phyloP scores from a whole-genome alignment of 495 filamentous ascomycete species.

The Zalerion maritima region DNA sequence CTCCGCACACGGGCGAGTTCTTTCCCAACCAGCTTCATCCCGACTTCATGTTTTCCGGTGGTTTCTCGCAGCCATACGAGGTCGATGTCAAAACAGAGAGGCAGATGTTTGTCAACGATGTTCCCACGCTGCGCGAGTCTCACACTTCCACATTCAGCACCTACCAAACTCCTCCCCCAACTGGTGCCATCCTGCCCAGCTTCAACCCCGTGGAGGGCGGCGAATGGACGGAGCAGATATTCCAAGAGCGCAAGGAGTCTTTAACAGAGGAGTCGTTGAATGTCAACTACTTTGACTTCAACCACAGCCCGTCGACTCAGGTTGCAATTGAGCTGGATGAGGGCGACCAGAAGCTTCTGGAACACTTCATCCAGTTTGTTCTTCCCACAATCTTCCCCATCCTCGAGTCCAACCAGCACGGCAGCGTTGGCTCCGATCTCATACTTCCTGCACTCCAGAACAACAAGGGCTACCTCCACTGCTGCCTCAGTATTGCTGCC shows the following conservation, averaged over 20 bases:
- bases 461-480: constrained; percentile 90
- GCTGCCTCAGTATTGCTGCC: constrained; percentile 90
- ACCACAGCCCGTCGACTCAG: constrained; percentile 44
- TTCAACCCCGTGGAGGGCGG: constrained; percentile 51
- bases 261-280: constrained; percentile 51
- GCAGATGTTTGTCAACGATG: constrained; percentile 86
- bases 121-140: constrained; percentile 69
- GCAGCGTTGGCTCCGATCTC: constrained; percentile 59
- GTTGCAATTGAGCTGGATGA: constrained; percentile 77
- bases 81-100: constrained; percentile 91
- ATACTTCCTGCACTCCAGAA: constrained; percentile 73
- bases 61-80: constrained; percentile 69
- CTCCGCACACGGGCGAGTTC: constrained; percentile 42
- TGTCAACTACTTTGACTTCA: constrained; percentile 64
- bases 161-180: constrained; percentile 57
- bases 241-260: constrained; percentile 48
- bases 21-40: constrained; percentile 30
- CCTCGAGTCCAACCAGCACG: constrained; percentile 73
- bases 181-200: constrained; percentile 45
- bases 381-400: constrained; percentile 82
- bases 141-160: constrained; percentile 79
- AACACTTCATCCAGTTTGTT: constrained; percentile 86
- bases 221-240: constrained; percentile 67
- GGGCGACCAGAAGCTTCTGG: constrained; percentile 68
- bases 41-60: constrained; percentile 37